Conservation (phyloP, 2,329 filamentous ascomycete species). For the Pseudogymnoascus sp. region DNA sequence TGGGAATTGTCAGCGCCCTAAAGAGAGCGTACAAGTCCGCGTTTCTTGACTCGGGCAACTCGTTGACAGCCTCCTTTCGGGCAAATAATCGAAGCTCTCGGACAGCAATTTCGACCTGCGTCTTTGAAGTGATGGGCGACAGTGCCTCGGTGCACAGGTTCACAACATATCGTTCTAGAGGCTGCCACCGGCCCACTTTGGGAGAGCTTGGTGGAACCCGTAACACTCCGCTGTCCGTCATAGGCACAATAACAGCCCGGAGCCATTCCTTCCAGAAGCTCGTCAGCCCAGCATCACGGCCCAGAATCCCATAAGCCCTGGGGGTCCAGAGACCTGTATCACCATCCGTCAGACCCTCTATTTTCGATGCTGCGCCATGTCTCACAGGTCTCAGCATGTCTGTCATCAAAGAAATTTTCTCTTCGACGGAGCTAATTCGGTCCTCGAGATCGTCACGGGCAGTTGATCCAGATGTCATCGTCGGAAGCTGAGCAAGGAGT, state of each 20-base stretch:
- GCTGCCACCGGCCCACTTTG: conserved; percentile 88
- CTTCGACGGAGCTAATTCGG: conserved; percentile 89
- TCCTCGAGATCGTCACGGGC: conserved; percentile 83
- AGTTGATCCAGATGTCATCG: conserved; percentile 67
- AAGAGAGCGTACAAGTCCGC: conserved; percentile 92
- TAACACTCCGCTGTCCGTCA: conserved; percentile 79
- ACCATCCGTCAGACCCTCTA: conserved; percentile 89
- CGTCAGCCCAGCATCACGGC: conserved; percentile 72
- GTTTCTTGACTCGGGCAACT: conserved; percentile 83
- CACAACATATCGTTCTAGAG: conserved; percentile 90
- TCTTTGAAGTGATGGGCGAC: conserved; percentile 85
- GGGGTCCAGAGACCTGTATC: conserved; percentile 96
- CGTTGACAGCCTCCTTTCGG: conserved; percentile 84
- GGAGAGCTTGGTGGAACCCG: conserved; percentile 83
- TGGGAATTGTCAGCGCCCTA: conserved; percentile 78
- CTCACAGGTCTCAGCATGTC: conserved; percentile 87
- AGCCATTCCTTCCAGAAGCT: conserved; percentile 99
- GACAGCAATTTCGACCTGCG: conserved; percentile 85
- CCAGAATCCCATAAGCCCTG: conserved; percentile 84
- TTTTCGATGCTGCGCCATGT: conserved; percentile 92
- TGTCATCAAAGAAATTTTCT: conserved; percentile 95
- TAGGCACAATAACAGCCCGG: conserved; percentile 84
- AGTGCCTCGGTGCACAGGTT: conserved; percentile 94
- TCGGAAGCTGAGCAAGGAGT: conserved; percentile 73
- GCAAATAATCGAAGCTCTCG: conserved; percentile 87